A percentile compares a stretch with the other conserved stretches of the same genome.
phyloP scores from a whole-genome alignment of 176 grass and related monocot species.

The Avena eriantha region DNA sequence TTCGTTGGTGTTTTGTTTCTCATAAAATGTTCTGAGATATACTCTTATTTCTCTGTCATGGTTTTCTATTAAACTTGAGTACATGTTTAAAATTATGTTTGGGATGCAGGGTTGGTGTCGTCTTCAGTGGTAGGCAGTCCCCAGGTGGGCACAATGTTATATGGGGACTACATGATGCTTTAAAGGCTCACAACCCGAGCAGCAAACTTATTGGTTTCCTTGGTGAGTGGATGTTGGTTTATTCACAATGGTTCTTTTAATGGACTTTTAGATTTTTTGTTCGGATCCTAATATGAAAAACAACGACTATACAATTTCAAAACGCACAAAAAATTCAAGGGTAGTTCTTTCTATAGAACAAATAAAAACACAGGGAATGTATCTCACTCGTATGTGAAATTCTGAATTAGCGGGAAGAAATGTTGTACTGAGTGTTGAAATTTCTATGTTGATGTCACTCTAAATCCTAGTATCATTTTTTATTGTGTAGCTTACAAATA shows the following conservation, averaged over 20 bases:
- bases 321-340: neutral
- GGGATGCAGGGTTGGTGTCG: conserved; percentile 78
- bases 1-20: neutral
- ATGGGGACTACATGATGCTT: conserved; percentile 88
- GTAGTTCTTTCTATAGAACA: neutral
- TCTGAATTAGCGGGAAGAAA: neutral
- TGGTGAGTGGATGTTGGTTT: conserved; percentile 55
- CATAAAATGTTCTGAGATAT: neutral
- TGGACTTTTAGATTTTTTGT: neutral
- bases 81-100: neutral
- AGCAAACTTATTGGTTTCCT: conserved; percentile 92
- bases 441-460: neutral
- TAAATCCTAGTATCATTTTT: neutral
- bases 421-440: neutral
- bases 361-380: neutral
- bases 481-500: neutral
- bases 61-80: neutral
- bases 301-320: neutral
- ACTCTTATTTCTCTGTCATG: neutral
- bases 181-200: conserved; percentile 80
- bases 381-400: neutral
- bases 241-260: neutral
- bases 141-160: conserved; percentile 97
- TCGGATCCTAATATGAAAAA: neutral
- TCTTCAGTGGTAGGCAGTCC: conserved; percentile 98